Conservation (phyloP, 805 yeast genomes). For the Kluyveromyces dobzhanskii region DNA sequence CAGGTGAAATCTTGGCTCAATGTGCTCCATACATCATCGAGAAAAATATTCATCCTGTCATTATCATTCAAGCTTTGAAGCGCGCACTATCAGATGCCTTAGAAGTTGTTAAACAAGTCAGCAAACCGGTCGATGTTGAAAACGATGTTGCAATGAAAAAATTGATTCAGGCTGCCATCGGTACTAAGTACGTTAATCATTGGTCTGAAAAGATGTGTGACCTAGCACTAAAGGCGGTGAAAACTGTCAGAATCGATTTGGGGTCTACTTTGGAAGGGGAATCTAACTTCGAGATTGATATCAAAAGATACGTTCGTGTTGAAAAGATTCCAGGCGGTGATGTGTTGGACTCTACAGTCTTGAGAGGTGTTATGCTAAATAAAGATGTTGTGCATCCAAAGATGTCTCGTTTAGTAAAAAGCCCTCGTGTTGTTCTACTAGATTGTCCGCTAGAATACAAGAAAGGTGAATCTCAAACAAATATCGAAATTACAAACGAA, state of each 20-base stretch:
- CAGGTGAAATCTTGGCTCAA: slow-evolving; percentile 95
- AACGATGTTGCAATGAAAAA: slow-evolving; percentile 83
- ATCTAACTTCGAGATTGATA: slow-evolving; percentile 73
- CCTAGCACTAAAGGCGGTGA: slow-evolving; percentile 81
- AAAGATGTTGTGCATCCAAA: slow-evolving; percentile 99
- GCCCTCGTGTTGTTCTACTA: slow-evolving; percentile 80
- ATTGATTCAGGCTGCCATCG: slow-evolving; percentile 84
- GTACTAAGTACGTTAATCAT: slow-evolving; percentile 85
- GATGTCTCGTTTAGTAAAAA: slow-evolving; percentile 83
- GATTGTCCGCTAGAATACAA: slow-evolving; percentile 98
- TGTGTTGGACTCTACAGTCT: slow-evolving; percentile 76
- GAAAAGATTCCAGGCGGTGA: slow-evolving; percentile 99
- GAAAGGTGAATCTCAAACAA: slow-evolving; percentile 98
- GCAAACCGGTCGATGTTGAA: slow-evolving; percentile 72
- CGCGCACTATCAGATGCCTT: slow-evolving; percentile 86
- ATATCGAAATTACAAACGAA: slow-evolving; percentile 93
- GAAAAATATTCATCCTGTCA: slow-evolving; percentile 93
- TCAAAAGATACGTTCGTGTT: slow-evolving; percentile 84
- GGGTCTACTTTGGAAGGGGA: slow-evolving; percentile 38
- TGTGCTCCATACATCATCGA: slow-evolving; percentile 84
- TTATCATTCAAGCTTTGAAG: slow-evolving; percentile 88
- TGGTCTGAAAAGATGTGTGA: slow-evolving; percentile 92
- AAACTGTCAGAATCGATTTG: slow-evolving; percentile 59
- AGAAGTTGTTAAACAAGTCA: slow-evolving; percentile 74
- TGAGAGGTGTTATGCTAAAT: slow-evolving; percentile 87